Evolutionary conservation across 1,284 basidiomycete species (phyloP).

Genomic region (Apiotrichum laibachii): DNA sequence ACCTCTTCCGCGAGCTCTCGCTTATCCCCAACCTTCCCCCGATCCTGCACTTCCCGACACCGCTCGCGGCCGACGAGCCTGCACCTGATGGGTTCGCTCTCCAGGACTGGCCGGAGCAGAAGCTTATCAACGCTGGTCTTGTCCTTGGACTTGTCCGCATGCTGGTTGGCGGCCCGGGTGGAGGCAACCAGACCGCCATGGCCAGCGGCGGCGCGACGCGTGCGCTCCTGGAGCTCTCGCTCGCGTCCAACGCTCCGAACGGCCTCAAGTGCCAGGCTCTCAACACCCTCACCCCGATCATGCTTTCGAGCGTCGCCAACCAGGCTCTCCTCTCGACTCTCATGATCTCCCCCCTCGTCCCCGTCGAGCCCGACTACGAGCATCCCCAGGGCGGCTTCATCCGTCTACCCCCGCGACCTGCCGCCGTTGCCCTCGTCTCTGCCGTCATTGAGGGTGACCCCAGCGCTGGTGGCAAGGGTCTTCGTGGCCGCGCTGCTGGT

Average conservation of each 20-base stretch:
- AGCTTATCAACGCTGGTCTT: slow-evolving; percentile 71
- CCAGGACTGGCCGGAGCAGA: slow-evolving; percentile 95
- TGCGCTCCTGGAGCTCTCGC: slow-evolving; percentile 78
- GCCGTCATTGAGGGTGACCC: slow-evolving; percentile 47
- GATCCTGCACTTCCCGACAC: slow-evolving; percentile 79
- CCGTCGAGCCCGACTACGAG: slow-evolving; percentile 49
- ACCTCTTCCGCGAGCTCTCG: slow-evolving; percentile 92
- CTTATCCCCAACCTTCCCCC: slow-evolving; percentile 77
- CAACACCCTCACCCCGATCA: slow-evolving; percentile 68
- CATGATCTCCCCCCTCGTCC: slow-evolving; percentile 51
- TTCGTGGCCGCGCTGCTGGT: slow-evolving; percentile 52
- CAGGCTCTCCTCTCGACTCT: slow-evolving; percentile 55
- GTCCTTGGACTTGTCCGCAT: slow-evolving; percentile 70
- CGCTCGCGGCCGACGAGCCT: slow-evolving; percentile 60
- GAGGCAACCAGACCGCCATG: slow-evolving; percentile 61
- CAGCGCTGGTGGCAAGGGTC: slow-evolving; percentile 36
- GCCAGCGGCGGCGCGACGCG: slow-evolving; percentile 65
- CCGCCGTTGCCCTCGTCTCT: slow-evolving; percentile 50
- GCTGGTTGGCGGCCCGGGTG: slow-evolving; percentile 65
- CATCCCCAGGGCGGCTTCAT: slow-evolving; percentile 52
- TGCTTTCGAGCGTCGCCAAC: slow-evolving; percentile 53
- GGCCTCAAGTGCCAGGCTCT: slow-evolving; percentile 78
- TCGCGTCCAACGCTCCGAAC: slow-evolving; percentile 89
- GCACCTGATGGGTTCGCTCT: slow-evolving; percentile 89
- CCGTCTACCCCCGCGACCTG: slow-evolving; percentile 47